A percentile compares a stretch with the other conserved stretches of the same genome.
Conservation (phyloP, 1,139 yeast species). For the Kazachstania sp. region DNA sequence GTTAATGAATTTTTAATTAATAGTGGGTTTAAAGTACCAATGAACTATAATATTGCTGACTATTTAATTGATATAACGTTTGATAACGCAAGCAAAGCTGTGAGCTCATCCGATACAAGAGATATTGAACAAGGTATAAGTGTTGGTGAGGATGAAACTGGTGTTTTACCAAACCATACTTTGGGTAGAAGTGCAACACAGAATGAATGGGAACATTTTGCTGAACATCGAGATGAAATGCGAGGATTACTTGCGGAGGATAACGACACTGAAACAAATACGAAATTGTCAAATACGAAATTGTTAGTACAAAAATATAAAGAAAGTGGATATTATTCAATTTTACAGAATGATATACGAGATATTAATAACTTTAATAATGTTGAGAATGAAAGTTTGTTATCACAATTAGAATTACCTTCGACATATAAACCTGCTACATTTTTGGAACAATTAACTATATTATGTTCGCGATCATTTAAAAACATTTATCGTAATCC, state of each 20-base stretch:
- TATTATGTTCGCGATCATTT: constrained; percentile 78
- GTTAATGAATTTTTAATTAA: constrained; percentile 66
- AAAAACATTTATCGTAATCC: constrained; percentile 91
- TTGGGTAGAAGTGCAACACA: constrained; percentile 43
- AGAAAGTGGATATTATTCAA: constrained; percentile 43
- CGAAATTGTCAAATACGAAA: constrained; percentile 16
- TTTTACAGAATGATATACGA: constrained; percentile 43
- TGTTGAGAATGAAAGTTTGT: constrained; percentile 17
- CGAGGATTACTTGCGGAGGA: constrained; percentile 32
- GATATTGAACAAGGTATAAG: neutral
- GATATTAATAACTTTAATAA: constrained; percentile 26
- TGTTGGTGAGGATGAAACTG: neutral
- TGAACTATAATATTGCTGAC: constrained; percentile 89
- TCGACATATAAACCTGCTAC: constrained; percentile 41
- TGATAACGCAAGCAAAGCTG: constrained; percentile 20
- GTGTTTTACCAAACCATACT: neutral
- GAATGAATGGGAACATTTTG: constrained; percentile 83
- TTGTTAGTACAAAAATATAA: constrained; percentile 36
- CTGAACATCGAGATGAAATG: constrained; percentile 72
- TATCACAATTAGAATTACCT: constrained; percentile 4
- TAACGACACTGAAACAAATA: constrained; percentile 2
- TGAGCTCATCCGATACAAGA: neutral
- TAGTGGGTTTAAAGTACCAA: constrained; percentile 76
- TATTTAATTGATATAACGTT: constrained; percentile 85
- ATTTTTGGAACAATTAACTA: constrained; percentile 51